phyloP scores from a whole-genome alignment of 345 rosid species.

The Salix exigua region DNA sequence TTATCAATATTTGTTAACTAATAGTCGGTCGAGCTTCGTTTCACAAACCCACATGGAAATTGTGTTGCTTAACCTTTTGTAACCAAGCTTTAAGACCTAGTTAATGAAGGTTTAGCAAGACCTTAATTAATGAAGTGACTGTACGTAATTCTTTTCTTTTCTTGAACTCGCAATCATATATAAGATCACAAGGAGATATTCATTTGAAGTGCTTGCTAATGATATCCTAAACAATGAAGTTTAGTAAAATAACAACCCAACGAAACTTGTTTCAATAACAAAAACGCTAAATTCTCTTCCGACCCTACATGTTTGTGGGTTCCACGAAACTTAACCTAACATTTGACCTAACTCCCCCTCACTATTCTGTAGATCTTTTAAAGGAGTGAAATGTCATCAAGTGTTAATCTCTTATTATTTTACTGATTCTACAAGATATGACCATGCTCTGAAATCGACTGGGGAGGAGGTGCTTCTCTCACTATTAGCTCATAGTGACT shows the following conservation, averaged over 20 bases:
- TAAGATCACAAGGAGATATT: too few species aligned
- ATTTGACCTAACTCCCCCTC: conserved; percentile 1
- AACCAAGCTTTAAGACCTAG: too few species aligned
- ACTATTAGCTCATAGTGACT: not conserved
- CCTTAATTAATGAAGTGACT: too few species aligned
- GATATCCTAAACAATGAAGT: not conserved
- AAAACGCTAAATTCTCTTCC: not conserved
- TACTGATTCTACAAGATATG: not conserved
- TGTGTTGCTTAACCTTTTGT: too few species aligned
- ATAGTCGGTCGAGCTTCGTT: not conserved
- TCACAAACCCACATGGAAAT: too few species aligned
- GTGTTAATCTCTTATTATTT: not conserved
- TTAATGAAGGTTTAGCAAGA: too few species aligned
- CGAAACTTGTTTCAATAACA: too few species aligned
- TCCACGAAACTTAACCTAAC: not conserved
- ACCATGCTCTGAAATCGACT: not conserved
- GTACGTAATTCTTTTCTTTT: too few species aligned
- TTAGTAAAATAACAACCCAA: too few species aligned
- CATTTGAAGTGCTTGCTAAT: not conserved
- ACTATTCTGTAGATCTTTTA: not conserved
- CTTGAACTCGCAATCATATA: too few species aligned
- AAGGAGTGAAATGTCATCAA: not conserved
- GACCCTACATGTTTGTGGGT: not conserved
- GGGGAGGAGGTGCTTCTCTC: not conserved
- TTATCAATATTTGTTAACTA: too few species aligned